Evolutionary conservation across 345 rosid genomes (phyloP).

Genomic region (Anacardium occidentale): DNA sequence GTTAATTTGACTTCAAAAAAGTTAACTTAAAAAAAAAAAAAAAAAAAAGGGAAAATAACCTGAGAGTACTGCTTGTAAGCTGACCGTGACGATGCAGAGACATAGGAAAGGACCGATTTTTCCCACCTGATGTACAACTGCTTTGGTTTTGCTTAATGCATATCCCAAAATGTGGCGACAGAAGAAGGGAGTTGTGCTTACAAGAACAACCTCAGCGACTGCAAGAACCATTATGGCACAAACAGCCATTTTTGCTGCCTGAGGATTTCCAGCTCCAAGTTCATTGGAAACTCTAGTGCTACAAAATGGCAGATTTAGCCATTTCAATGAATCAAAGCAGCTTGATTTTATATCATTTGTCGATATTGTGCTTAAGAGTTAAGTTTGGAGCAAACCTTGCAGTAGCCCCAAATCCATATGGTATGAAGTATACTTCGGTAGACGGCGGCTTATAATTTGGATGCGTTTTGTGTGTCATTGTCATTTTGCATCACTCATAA

Average conservation of each 20-base stretch:
- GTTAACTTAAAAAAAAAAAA: too few species aligned
- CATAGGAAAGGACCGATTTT: constrained; percentile 39
- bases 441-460: too few species aligned
- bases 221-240: constrained; percentile 25
- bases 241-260: constrained; percentile 27
- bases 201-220: constrained; percentile 15
- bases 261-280: constrained; percentile 45
- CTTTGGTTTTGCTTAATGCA: constrained; percentile 31
- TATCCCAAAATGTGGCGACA: constrained; percentile 34
- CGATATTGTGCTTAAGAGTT: neutral
- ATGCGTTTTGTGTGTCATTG: too few species aligned
- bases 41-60: too few species aligned
- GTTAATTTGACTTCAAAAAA: too few species aligned
- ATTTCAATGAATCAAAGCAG: neutral
- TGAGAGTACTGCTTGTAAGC: constrained; percentile 40
- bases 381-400: constrained; percentile 12
- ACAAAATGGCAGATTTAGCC: neutral
- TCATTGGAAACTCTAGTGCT: constrained; percentile 51
- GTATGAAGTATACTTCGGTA: too few species aligned
- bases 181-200: constrained; percentile 27
- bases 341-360: too few species aligned
- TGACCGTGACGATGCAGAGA: constrained; percentile 31
- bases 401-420: constrained; percentile 18
- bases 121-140: constrained; percentile 36
- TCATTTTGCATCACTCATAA: too few species aligned